Percentiles rank a stretch among this genome's conserved stretches.
Evolutionary conservation across 1,284 basidiomycete species (phyloP).

Genomic region (Heliocybe sulcata): DNA sequence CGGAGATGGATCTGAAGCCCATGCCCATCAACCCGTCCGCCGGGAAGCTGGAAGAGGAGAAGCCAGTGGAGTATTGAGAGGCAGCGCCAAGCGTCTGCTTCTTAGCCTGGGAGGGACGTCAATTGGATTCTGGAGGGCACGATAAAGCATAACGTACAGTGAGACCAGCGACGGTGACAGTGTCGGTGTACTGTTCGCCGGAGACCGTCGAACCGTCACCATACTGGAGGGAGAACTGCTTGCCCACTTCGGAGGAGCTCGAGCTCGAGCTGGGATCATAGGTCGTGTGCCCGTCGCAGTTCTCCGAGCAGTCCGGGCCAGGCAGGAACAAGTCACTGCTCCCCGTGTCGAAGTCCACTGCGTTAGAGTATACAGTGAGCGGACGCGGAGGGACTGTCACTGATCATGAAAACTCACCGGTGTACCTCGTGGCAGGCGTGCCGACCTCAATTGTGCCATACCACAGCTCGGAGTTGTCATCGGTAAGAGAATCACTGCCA

Average conservation of each 20-base stretch:
- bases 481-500: slow-evolving; percentile 6
- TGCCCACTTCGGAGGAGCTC: slow-evolving; percentile 17
- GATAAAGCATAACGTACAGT: slow-evolving; percentile 5
- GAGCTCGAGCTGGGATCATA: slow-evolving; percentile 25
- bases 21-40: slow-evolving; percentile 45
- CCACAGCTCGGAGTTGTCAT: slow-evolving; percentile 8
- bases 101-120: slow-evolving; percentile 19
- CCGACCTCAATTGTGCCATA: slow-evolving; percentile 22
- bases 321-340: slow-evolving; percentile 19
- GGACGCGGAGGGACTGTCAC: no score
- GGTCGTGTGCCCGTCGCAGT: slow-evolving; percentile 24
- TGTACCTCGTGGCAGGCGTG: slow-evolving; percentile 17
- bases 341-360: slow-evolving; percentile 30
- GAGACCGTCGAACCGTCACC: slow-evolving; percentile 23
- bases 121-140: neutral
- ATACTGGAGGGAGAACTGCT: slow-evolving; percentile 19
- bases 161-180: slow-evolving; percentile 14
- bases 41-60: slow-evolving; percentile 25
- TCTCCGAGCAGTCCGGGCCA: slow-evolving; percentile 16
- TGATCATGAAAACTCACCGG: slow-evolving; percentile 6
- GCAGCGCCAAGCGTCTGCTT: slow-evolving; percentile 35
- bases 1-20: slow-evolving; percentile 33
- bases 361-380: neutral
- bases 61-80: slow-evolving; percentile 32
- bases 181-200: slow-evolving; percentile 25